phyloP scores from a whole-genome alignment of 768 basidiomycete species.

The Naganishia friedmannii region DNA sequence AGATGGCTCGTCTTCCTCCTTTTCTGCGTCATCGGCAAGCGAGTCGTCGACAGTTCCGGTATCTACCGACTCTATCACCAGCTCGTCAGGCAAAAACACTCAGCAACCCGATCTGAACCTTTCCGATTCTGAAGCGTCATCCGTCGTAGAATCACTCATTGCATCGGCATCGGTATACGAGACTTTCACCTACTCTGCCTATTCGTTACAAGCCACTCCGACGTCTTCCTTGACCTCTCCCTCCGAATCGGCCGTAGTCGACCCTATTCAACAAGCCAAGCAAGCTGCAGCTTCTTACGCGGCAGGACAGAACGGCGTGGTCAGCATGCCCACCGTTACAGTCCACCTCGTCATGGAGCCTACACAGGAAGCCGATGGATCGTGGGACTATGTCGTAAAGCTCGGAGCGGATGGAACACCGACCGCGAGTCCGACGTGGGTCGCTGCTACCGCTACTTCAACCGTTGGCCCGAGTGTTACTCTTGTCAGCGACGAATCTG shows the following conservation, averaged over 20 bases:
- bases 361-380: conserved; percentile 50
- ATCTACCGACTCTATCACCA: conserved; percentile 13
- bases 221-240: neutral
- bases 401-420: conserved; percentile 49
- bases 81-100: conserved; percentile 15
- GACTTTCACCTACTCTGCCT: conserved; percentile 15
- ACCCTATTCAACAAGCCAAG: conserved; percentile 34
- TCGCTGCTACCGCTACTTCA: conserved; percentile 25
- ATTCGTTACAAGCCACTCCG: conserved; percentile 10
- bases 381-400: conserved; percentile 50
- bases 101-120: conserved; percentile 10
- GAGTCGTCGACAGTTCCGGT: conserved; percentile 7
- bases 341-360: conserved; percentile 46
- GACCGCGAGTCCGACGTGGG: conserved; percentile 42
- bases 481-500: neutral
- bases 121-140: neutral
- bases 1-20: neutral
- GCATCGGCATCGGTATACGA: conserved; percentile 5
- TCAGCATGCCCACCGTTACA: conserved; percentile 47
- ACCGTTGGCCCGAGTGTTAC: neutral
- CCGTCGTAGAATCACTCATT: neutral
- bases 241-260: conserved; percentile 2
- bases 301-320: conserved; percentile 35
- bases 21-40: neutral
- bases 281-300: conserved; percentile 38